Evolutionary conservation across 2,329 filamentous ascomycete genomes (phyloP).

Genomic region (Daldinia sp.): DNA sequence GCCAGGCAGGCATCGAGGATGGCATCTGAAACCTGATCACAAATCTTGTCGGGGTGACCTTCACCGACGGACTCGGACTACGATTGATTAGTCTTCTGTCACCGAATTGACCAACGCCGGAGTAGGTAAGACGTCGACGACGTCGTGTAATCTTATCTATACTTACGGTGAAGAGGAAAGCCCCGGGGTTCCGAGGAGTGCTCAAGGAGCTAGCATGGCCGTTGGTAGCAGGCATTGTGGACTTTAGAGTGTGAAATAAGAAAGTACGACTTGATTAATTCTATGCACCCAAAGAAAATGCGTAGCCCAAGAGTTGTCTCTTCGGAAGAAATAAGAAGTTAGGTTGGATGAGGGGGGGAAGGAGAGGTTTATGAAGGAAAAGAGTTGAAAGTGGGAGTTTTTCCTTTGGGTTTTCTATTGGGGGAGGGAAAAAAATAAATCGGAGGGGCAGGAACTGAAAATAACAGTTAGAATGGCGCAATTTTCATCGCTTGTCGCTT

Average conservation of each 20-base stretch:
- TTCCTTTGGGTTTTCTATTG: constrained; percentile 28
- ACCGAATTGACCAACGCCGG: neutral
- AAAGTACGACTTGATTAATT: constrained; percentile 33
- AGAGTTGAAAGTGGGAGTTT: constrained; percentile 36
- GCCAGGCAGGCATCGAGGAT: constrained; percentile 97
- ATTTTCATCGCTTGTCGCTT: constrained; percentile 27
- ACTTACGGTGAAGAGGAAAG: constrained; percentile 85
- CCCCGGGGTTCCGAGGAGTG: constrained; percentile 71
- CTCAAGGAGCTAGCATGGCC: constrained; percentile 56
- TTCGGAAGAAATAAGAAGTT: constrained; percentile 17
- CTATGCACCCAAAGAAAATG: constrained; percentile 41
- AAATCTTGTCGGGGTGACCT: constrained; percentile 96
- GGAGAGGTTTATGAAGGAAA: constrained; percentile 35
- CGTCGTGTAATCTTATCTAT: constrained; percentile 3
- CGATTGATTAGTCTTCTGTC: constrained; percentile 35
- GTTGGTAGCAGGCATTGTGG: constrained; percentile 71
- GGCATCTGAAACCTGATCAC: constrained; percentile 98
- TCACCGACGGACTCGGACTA: constrained; percentile 89
- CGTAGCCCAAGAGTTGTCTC: constrained; percentile 37
- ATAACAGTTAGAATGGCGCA: constrained; percentile 38
- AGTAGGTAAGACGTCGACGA: neutral
- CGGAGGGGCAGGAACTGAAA: constrained; percentile 37
- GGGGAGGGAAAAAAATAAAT: constrained; percentile 28
- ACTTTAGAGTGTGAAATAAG: constrained; percentile 43
- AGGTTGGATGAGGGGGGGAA: constrained; percentile 24